These are phyloP conservation scores for Tetrahymena malaccensis DNA, from an alignment of 73 alveolate species.

Conservation along the genomic window DNA sequence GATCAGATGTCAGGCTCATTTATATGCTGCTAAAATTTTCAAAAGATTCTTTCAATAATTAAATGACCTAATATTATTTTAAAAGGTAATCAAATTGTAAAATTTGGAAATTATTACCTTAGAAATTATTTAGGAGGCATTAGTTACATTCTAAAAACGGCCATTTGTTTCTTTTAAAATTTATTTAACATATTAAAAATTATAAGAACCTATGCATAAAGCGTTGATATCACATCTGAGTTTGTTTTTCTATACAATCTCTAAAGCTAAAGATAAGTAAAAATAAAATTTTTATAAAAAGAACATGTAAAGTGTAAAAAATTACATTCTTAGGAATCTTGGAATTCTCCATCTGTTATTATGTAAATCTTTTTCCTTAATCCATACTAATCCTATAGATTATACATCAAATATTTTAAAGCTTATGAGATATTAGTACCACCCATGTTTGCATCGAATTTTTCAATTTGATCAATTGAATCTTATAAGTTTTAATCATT, in stretches of 20 bases:
- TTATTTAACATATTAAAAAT: neutral
- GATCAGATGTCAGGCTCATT: neutral
- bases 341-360: conserved; percentile 88
- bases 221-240: neutral
- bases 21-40: neutral
- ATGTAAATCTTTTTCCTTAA: conserved; percentile 59
- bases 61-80: neutral
- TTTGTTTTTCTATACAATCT: neutral
- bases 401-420: conserved; percentile 40
- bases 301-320: conserved; percentile 40
- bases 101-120: neutral
- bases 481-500: conserved; percentile 39
- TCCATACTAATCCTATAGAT: neutral
- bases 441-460: conserved; percentile 77
- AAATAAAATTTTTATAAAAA: neutral
- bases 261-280: neutral
- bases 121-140: neutral
- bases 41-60: neutral
- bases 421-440: conserved; percentile 85
- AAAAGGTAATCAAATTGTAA: too few species aligned
- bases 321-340: conserved; percentile 51
- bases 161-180: neutral
- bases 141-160: neutral
- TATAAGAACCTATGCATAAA: neutral
- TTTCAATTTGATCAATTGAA: conserved; percentile 26